Base-by-base conservation (phyloP, 2,329 filamentous ascomycete species). In the Metarhizium sp. region DNA sequence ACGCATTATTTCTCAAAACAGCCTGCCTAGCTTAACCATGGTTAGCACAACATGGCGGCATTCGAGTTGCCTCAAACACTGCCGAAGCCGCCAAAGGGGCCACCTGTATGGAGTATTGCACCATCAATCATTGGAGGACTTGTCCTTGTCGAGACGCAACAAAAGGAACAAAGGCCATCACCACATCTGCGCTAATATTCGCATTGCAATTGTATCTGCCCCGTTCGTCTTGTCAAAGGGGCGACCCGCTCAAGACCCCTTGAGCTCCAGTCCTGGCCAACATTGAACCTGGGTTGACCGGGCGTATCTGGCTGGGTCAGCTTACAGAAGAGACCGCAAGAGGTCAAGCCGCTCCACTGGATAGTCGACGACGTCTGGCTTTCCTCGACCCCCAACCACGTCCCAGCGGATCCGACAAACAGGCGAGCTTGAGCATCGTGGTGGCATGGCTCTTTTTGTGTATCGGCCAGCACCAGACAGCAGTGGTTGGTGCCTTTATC, bases 181-280 rank as follows among this genome's bases (percentile, higher is more conserved):
- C 8, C 46, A 46, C 29, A 46, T 7, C 14, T 49, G 45, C 50
- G 50, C 54, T 38, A 49, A 8, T 40, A 43, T 52, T 52, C 38
- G 50, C 50, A 52, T 36, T 34, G 20, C 18, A 30, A 49, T 52
- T 50, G 50, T 50, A 52, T 50, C 18, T 25, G 46, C 45, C 54
- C 45, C 50, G 50, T 52, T 50, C 32, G 43, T 55, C 29, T 52
- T 6, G 16, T 46, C 46, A 50, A 56, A 53, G 50, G 54, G 51
- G 49, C 50, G 46, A 50, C 51, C 51, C 54, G 45, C 54, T 50
- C 54, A 18, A 29, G 34, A 43, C 47, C 50, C 54, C 50, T 52
- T 25, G 16, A 52, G 50, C 50, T 46, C 46, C 51, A 50, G 38
- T 29, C 50, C 38, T 48, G 45, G 45, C 45, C 45, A 48, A 48